Conservation (phyloP, 2,329 filamentous ascomycete species). For the Penicillium thymicola region DNA sequence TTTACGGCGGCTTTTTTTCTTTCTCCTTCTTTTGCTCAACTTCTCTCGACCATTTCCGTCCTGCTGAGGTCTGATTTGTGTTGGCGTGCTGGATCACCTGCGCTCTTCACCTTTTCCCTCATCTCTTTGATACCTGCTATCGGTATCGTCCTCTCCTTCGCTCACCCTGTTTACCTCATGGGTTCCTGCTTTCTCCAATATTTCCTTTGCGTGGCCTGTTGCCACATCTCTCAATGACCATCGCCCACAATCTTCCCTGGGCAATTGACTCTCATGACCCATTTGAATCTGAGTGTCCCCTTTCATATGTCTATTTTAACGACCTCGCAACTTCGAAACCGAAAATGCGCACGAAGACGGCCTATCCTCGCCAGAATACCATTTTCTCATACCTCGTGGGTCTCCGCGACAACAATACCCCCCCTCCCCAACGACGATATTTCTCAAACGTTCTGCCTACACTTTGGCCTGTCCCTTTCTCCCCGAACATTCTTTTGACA, state of each 20-base stretch:
- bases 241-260: slow-evolving; percentile 11
- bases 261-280: slow-evolving; percentile 1
- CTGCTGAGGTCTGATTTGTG: neutral
- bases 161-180: slow-evolving; percentile 4
- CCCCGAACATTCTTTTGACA: slow-evolving; percentile 8
- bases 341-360: slow-evolving; percentile 7
- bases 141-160: slow-evolving; percentile 20
- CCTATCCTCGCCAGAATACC: slow-evolving; percentile 2
- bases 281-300: slow-evolving; percentile 9
- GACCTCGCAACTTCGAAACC: slow-evolving; percentile 10
- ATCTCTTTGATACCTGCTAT: slow-evolving; percentile 7
- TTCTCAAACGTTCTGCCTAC: slow-evolving; percentile 2
- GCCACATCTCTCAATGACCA: slow-evolving; percentile 21
- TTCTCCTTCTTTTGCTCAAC: slow-evolving; percentile 16
- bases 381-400: neutral
- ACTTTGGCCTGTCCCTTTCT: slow-evolving; percentile 12
- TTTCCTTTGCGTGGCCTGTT: slow-evolving; percentile 10
- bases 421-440: neutral
- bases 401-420: slow-evolving; percentile 1
- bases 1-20: slow-evolving; percentile 11
- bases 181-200: neutral
- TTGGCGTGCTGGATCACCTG: slow-evolving; percentile 3
- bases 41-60: slow-evolving; percentile 4
- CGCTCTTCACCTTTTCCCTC: slow-evolving; percentile 4
- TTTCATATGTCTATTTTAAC: slow-evolving; percentile 14